phyloP scores from a whole-genome alignment of 306 rosid species.

The Oxytropis ochrocephala region DNA sequence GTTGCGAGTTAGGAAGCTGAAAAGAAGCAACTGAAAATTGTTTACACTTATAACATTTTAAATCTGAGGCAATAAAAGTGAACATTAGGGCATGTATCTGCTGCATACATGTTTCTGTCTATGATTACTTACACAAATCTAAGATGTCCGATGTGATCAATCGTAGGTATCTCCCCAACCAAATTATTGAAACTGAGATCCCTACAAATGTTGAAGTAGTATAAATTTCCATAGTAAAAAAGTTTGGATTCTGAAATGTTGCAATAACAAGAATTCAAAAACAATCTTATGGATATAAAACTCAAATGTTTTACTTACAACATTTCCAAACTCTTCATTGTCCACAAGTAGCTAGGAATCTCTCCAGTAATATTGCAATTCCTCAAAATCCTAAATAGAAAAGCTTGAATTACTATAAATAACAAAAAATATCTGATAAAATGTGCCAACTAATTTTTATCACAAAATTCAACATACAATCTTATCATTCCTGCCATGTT shows the following conservation, averaged over 20 bases:
- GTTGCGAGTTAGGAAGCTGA: slow-evolving; percentile 72
- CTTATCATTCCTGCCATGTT: slow-evolving; percentile 31
- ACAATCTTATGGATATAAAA: not conserved
- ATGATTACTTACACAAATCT: slow-evolving; percentile 55
- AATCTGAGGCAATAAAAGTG: slow-evolving; percentile 12
- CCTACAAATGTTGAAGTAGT: slow-evolving; percentile 34
- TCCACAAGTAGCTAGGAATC: slow-evolving; percentile 70
- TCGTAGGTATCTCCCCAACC: slow-evolving; percentile 62
- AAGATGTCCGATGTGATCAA: slow-evolving; percentile 23
- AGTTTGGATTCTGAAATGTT: not conserved
- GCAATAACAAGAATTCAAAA: not conserved
- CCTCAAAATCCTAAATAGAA: slow-evolving; percentile 60
- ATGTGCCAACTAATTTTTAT: not conserved
- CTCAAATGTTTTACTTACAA: slow-evolving; percentile 50
- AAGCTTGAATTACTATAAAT: slow-evolving; percentile 22
- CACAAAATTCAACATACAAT: slow-evolving; percentile 51
- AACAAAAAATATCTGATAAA: slow-evolving; percentile 14
- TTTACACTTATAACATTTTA: slow-evolving; percentile 16
- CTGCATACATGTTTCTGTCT: not conserved
- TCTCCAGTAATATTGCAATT: slow-evolving; percentile 75
- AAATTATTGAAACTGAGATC: slow-evolving; percentile 84
- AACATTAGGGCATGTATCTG: not conserved
- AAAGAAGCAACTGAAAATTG: slow-evolving; percentile 3
- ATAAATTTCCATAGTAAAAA: not conserved
- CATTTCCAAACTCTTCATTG: slow-evolving; percentile 28